Evolutionary conservation across 352 stramenopile genomes (phyloP), one percentile per base, ranked within the genome.

Genomic region (Blastocystis sp.): DNA sequence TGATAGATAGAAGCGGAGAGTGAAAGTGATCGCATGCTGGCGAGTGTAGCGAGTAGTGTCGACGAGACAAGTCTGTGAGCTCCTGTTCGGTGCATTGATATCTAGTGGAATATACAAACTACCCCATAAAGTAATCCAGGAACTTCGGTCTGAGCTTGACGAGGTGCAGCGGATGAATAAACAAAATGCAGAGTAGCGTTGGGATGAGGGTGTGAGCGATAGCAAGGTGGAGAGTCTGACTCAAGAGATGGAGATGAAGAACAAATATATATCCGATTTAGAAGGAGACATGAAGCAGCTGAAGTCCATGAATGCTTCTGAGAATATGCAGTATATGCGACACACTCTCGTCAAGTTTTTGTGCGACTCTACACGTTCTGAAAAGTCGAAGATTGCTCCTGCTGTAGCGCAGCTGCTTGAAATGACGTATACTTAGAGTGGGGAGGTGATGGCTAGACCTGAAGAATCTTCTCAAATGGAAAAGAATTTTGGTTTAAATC

Each of bases 291-390:
- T 85, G 73, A 85, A 85, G 56, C 73, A 85, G 39, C 65, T 85
- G 73, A 85, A 85, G 56, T 18, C 53, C 20, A 85, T 85, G 18
- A 39, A 13, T 11, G 43, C n/a, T 1, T 43, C 59, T 26, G 73
- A 85, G 73, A 85, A 68, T 37, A 69, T 85, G 50, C 73, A 85
- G 73, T 85, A 85, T 43, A 45, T 85, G n/a, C 73, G 73, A 37
- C 73, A 85, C 73, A 85, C 73, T n/a, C 50, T 85, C 2, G 73
- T 85, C 53, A 85, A 85, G 73, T 85, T 85, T 37, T 37, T 85
- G 9, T 85, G 73, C 26, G 73, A 85, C 68, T 66, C 53, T 13
- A 85, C 47, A 34, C 30, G 43, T 37, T 85, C 73, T 8, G 73
- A 85, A 43, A 50, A 85, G 73, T 39, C 8, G 4, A 85, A 85